Conservation (phyloP, 345 rosid genomes). For the thale cress (Arabidopsis thaliana) region TAIR10.1 NC_003076.8:2065001-2065500, state of each 20-base stretch:
- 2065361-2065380: constrained; percentile 58
- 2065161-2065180: constrained; percentile 17
- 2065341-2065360: constrained; percentile 91
- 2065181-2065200: constrained; percentile 23
- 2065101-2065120: constrained; percentile 88
- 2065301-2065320: constrained; percentile 69
- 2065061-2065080: constrained; percentile 86
- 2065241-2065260: constrained; percentile 81
- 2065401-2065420: neutral
- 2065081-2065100: constrained; percentile 99
- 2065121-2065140: neutral
- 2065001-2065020: constrained; percentile 91
- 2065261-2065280: constrained; percentile 96
- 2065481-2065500: constrained; percentile 84
- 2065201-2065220: constrained; percentile 94
- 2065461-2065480: constrained; percentile 99
- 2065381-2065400: neutral
- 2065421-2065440: neutral
- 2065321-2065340: constrained; percentile 87
- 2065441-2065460: constrained; percentile 64
- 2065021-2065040: constrained; percentile 76
- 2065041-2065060: constrained; percentile 80
- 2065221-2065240: constrained; percentile 91
- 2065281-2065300: constrained; percentile 96
- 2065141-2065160: constrained; percentile 4